Conservation (phyloP, 2,329 filamentous ascomycete genomes). For the Colletotrichum falcatum region DNA sequence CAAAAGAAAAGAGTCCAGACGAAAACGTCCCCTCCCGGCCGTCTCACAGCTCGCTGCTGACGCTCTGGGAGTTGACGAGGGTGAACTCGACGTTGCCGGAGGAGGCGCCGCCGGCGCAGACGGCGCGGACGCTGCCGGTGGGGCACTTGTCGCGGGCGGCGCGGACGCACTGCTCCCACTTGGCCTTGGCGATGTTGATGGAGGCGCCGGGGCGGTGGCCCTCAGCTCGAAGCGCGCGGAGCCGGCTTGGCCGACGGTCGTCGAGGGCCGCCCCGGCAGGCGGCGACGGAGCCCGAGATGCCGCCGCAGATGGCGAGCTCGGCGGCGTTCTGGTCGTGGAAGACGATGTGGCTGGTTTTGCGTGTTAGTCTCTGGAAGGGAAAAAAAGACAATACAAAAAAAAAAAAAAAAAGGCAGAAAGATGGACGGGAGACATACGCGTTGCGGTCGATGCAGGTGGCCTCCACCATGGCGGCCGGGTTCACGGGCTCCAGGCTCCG, state of each 20-base stretch:
- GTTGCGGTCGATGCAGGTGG: slow-evolving; percentile 55
- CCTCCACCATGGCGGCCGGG: slow-evolving; percentile 54
- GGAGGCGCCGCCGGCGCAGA: slow-evolving; percentile 61
- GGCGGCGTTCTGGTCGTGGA: slow-evolving; percentile 63
- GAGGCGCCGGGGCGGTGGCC: slow-evolving; percentile 56
- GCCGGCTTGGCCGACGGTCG: slow-evolving; percentile 59
- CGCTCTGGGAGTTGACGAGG: slow-evolving; percentile 23
- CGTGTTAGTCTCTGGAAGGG: slow-evolving; percentile 19
- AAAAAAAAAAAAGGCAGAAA: background rate
- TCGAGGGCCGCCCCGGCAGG: slow-evolving; percentile 59
- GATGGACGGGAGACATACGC: slow-evolving; percentile 49
- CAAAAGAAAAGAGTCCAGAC: background rate
- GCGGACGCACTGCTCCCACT: slow-evolving; percentile 66
- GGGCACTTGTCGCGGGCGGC: slow-evolving; percentile 65
- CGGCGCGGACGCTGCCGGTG: slow-evolving; percentile 59
- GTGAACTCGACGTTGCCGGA: slow-evolving; percentile 58
- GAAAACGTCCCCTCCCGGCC: too few relatives aligned
- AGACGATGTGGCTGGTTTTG: slow-evolving; percentile 52
- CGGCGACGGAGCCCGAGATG: slow-evolving; percentile 58
- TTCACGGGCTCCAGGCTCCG: slow-evolving; percentile 55
- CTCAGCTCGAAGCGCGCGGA: slow-evolving; percentile 62
- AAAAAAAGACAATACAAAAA: background rate
- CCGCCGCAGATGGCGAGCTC: slow-evolving; percentile 64
- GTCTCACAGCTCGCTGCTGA: slow-evolving; percentile 12
- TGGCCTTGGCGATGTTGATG: slow-evolving; percentile 65